phyloP scores from a whole-genome alignment of 2,329 filamentous ascomycete species.

The Curvularia sp. region DNA sequence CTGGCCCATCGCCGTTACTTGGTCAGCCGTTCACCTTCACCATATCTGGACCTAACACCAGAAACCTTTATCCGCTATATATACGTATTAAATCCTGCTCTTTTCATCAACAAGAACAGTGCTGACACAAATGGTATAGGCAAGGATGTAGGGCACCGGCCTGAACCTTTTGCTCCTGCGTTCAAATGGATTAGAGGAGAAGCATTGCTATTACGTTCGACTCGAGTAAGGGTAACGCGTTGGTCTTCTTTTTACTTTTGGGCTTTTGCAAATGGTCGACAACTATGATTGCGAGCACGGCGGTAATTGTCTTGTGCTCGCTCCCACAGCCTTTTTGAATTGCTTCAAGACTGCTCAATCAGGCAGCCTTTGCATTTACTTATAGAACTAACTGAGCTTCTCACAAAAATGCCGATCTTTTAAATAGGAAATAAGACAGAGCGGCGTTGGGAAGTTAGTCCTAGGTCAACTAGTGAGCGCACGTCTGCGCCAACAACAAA shows the following conservation, averaged over 20 bases:
- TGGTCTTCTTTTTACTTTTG: neutral
- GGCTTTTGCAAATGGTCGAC: neutral
- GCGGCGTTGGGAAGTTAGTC: neutral
- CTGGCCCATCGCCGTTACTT: neutral
- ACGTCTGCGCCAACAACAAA: neutral
- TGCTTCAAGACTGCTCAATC: neutral
- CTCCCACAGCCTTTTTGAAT: neutral
- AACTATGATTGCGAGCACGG: neutral
- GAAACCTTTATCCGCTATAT: neutral
- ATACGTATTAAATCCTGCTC: neutral
- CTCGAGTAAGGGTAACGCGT: neutral
- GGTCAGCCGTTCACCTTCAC: neutral
- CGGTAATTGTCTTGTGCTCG: neutral
- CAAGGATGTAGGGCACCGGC: constrained; percentile 2
- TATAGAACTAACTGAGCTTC: neutral
- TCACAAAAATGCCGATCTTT: neutral
- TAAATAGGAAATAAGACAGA: neutral
- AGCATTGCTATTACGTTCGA: constrained; percentile 7
- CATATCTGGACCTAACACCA: neutral
- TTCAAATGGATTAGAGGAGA: no score
- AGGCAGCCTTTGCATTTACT: neutral
- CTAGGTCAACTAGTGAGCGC: neutral
- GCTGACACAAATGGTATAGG: neutral
- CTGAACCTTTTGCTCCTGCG: constrained; percentile 5
- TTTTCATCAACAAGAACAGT: neutral